phyloP scores from a whole-genome alignment of 345 rosid genomes.

The Salix dunnii region DNA sequence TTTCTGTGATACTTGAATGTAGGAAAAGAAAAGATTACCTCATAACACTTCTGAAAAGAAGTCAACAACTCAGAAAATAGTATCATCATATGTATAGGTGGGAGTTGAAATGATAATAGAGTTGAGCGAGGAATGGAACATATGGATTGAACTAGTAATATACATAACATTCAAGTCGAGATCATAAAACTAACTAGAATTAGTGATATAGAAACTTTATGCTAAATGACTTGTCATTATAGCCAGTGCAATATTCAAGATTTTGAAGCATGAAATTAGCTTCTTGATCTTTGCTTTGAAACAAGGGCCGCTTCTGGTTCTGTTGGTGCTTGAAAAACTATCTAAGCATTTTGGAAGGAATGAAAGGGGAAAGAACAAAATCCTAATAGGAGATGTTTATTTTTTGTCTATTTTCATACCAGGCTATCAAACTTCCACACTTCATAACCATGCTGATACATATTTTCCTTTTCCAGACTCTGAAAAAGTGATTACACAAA shows the following conservation, averaged over 20 bases:
- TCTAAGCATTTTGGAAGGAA: not conserved
- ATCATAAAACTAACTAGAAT: not conserved
- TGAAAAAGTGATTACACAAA: constrained; percentile 49
- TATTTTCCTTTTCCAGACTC: constrained; percentile 46
- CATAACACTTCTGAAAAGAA: not conserved
- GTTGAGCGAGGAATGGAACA: not conserved
- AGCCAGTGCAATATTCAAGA: not conserved
- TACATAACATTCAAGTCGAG: not conserved
- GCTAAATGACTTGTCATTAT: not conserved
- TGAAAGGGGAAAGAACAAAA: not conserved
- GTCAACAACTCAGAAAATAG: not conserved
- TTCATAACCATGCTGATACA: not conserved
- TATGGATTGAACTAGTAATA: not conserved
- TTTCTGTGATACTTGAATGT: not conserved
- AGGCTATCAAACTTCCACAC: not conserved
- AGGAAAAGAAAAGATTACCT: not conserved
- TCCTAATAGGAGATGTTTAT: not conserved
- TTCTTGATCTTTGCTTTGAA: not conserved
- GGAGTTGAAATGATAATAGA: not conserved
- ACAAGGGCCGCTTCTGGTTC: no score
- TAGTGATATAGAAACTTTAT: not conserved
- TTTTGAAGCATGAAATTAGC: not conserved
- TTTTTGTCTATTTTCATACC: not conserved
- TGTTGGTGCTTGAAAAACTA: not conserved
- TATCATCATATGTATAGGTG: not conserved